Base-by-base conservation (phyloP, 2,329 filamentous ascomycete species). In the Arthrobotrys pseudoclavata region DNA sequence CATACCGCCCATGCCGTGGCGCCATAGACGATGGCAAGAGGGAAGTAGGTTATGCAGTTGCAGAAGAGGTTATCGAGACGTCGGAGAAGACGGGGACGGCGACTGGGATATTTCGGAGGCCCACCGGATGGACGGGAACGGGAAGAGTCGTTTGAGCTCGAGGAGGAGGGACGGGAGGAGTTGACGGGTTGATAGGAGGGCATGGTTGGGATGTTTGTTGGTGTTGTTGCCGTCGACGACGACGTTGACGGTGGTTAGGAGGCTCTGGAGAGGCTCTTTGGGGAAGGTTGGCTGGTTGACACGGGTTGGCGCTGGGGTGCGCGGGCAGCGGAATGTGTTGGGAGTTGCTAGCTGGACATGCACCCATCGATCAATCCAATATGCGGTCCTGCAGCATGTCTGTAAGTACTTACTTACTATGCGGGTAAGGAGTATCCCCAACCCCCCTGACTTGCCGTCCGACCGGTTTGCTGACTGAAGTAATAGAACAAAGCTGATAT, bases 1-100 rank as follows among this genome's bases (percentile, higher is more conserved):
- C 92, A 97, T n/a, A 91, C 89, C 1, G 93, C 94, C 96, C 96
- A 99, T 10, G 91, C 91, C n/a, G 93, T 95, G 80, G 97, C 84
- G 69, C 91, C 88, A 82, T 97, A 97, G 74, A 98, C 92, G 83
- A 98, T 97, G 29, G 86, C 86, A 18, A 98, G 87, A n/a, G 95
- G 95, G 80, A 97, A 92, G 84, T 94, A 97, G 26, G 89, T 92
- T 66, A 91, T 87, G 77, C 90, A 88, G 50, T 87, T 86, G 85
- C 94, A 98, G 86, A 94, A 97, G 26, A 81, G 55, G 22, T 70
- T 78, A 48, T 81, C 80, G 64, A 81, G 66, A 15, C 81, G 80
- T 68, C 80, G 80, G 34, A 80, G 79, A 20, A 79, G 61, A 22
- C 81, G 79, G 13, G 80, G 62, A 62, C 63, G 69, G 31, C 29